phyloP scores from a whole-genome alignment of 345 rosid genomes.

The Conringia planisiliqua region DNA sequence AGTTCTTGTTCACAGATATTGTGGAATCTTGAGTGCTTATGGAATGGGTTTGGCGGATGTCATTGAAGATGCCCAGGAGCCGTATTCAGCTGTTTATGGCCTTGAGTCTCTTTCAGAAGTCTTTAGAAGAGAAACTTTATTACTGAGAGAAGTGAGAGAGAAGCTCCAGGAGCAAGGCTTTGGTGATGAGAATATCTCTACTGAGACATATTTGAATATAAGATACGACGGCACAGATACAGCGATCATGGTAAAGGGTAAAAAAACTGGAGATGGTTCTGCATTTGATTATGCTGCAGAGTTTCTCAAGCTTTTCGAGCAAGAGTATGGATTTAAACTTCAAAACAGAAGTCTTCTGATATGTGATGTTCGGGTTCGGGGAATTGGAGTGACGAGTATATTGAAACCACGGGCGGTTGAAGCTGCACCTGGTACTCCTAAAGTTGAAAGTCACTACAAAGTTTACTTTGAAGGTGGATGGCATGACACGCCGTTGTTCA shows the following conservation, averaged over 20 bases:
- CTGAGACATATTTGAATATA: conserved; percentile 76
- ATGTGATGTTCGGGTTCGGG: conserved; percentile 93
- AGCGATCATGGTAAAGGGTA: conserved; percentile 85
- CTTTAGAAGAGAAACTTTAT: conserved; percentile 53
- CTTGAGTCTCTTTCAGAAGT: conserved; percentile 64
- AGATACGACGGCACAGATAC: conserved; percentile 99
- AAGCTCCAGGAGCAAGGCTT: conserved; percentile 85
- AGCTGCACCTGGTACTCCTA: conserved; percentile 48
- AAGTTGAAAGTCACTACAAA: conserved; percentile 56
- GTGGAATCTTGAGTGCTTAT: conserved; percentile 93
- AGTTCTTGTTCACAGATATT: conserved; percentile 79
- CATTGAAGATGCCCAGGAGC: conserved; percentile 93
- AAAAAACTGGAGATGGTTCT: conserved; percentile 41
- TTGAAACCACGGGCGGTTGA: conserved; percentile 64
- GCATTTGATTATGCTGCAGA: conserved; percentile 61
- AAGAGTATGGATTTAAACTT: conserved; percentile 91
- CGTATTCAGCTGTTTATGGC: conserved; percentile 80
- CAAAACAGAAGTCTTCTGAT: conserved; percentile 67
- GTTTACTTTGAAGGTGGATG: conserved; percentile 75
- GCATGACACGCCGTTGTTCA: conserved; percentile 69
- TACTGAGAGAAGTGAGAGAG: conserved; percentile 53
- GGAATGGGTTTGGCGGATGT: conserved; percentile 99
- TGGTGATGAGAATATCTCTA: conserved; percentile 53
- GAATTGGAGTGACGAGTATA: conserved; percentile 81
- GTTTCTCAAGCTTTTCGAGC: conserved; percentile 76